These are phyloP conservation scores for Xylaria sp. DNA, from an alignment of 2,329 filamentous ascomycete genomes.

Conservation along the genomic window DNA sequence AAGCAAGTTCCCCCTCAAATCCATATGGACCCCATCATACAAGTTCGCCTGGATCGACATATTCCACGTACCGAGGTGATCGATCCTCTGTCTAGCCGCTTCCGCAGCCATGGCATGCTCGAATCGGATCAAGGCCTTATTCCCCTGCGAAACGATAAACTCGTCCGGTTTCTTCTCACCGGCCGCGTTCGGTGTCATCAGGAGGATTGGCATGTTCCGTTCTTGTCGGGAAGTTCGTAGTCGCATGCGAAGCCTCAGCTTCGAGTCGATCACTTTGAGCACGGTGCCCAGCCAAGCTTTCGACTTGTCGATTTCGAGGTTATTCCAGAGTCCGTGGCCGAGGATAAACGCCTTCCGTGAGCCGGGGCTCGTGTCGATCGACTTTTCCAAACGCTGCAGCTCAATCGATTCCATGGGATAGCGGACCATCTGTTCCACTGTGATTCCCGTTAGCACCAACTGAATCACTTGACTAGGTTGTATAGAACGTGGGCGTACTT, in stretches of 20 bases:
- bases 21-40: conserved; percentile 45
- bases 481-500: conserved; percentile 19
- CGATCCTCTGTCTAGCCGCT: conserved; percentile 35
- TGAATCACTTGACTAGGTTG: not conserved
- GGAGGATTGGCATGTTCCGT: conserved; percentile 26
- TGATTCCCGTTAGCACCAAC: conserved; percentile 6
- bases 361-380: conserved; percentile 30
- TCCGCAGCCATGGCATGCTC: conserved; percentile 37
- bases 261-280: conserved; percentile 29
- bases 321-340: conserved; percentile 44
- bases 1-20: conserved; percentile 43
- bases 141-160: conserved; percentile 42
- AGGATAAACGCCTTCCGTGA: conserved; percentile 40
- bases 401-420: conserved; percentile 40
- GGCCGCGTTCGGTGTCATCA: conserved; percentile 43
- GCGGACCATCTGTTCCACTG: conserved; percentile 40
- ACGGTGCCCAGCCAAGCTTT: conserved; percentile 38
- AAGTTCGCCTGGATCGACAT: conserved; percentile 45
- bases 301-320: conserved; percentile 39
- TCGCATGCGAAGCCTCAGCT: conserved; percentile 19
- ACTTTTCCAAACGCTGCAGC: conserved; percentile 33
- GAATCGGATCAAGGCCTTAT: conserved; percentile 42
- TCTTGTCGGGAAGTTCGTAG: conserved; percentile 9
- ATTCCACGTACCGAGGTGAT: conserved; percentile 46
- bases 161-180: conserved; percentile 42